These are phyloP conservation scores for Cyclospora cayetanensis DNA, from an alignment of 169 alveolate species.

Conservation along the genomic window DNA sequence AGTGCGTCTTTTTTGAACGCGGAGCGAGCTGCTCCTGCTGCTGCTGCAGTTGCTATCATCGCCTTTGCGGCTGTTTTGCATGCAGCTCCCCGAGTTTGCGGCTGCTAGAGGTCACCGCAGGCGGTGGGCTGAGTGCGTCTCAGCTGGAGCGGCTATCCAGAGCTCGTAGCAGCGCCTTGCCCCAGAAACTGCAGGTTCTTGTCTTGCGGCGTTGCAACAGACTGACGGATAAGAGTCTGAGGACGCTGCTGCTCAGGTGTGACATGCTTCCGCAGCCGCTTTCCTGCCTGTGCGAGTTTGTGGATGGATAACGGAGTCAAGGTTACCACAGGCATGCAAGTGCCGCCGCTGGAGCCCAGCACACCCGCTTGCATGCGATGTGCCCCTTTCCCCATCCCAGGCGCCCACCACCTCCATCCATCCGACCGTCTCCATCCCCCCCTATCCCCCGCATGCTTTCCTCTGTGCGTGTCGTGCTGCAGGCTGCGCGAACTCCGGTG, in stretches of 20 bases:
- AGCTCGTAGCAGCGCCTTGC: slow-evolving; percentile 49
- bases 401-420: too few relatives aligned
- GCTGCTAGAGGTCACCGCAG: slow-evolving; percentile 42
- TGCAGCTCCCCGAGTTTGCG: slow-evolving; percentile 65
- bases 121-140: slow-evolving; percentile 45
- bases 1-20: background rate
- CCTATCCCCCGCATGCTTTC: too few relatives aligned
- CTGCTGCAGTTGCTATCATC: slow-evolving; percentile 18
- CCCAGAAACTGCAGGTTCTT: slow-evolving; percentile 50
- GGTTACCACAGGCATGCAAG: too few relatives aligned
- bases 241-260: slow-evolving; percentile 52
- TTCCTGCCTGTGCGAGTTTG: too few relatives aligned
- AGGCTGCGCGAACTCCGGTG: slow-evolving; percentile 60
- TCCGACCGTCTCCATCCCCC: too few relatives aligned
- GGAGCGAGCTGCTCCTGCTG: background rate
- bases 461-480: too few relatives aligned
- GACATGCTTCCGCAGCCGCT: too few relatives aligned
- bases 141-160: slow-evolving; percentile 38
- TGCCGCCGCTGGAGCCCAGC: too few relatives aligned
- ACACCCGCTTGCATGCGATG: too few relatives aligned
- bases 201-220: slow-evolving; percentile 61
- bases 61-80: too few relatives aligned
- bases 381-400: too few relatives aligned
- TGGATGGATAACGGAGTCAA: too few relatives aligned
- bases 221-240: slow-evolving; percentile 29